A percentile compares a stretch with the other conserved stretches of the same genome.
These are phyloP conservation scores for Phytophthora colocasiae DNA, from an alignment of 352 stramenopile species.

Conservation along the genomic window DNA sequence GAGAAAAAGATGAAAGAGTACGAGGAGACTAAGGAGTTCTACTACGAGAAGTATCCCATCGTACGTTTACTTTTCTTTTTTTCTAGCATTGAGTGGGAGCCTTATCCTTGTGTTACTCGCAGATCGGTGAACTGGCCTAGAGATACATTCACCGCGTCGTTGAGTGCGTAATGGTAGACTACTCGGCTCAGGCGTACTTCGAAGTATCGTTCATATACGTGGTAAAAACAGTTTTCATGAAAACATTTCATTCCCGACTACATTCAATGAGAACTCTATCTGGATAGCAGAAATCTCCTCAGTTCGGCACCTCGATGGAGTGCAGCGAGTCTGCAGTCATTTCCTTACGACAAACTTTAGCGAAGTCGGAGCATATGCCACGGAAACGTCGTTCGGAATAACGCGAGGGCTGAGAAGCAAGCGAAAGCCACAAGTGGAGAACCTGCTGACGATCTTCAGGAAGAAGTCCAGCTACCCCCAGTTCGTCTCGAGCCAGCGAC, in stretches of 20 bases:
- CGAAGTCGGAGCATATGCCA: conserved; percentile 67
- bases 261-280: conserved; percentile 15
- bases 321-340: conserved; percentile 61
- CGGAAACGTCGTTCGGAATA: conserved; percentile 69
- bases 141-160: conserved; percentile 5
- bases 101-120: conserved; percentile 8
- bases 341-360: conserved; percentile 81
- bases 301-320: conserved; percentile 55
- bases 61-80: conserved; percentile 45
- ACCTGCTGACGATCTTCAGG: conserved; percentile 60
- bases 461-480: conserved; percentile 51
- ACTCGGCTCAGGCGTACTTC: not conserved
- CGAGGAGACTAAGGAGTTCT: conserved; percentile 76
- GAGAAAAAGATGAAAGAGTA: conserved; percentile 69
- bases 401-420: conserved; percentile 58
- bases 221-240: conserved; percentile 20
- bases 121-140: conserved; percentile 63
- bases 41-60: conserved; percentile 88
- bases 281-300: conserved; percentile 6
- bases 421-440: conserved; percentile 59
- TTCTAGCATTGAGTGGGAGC: not conserved
- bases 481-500: conserved; percentile 41
- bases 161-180: conserved; percentile 8
- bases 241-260: conserved; percentile 10
- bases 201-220: conserved; percentile 15